Base-by-base conservation (phyloP, 768 basidiomycete genomes). In the Cystofilobasidium ferigula region DNA sequence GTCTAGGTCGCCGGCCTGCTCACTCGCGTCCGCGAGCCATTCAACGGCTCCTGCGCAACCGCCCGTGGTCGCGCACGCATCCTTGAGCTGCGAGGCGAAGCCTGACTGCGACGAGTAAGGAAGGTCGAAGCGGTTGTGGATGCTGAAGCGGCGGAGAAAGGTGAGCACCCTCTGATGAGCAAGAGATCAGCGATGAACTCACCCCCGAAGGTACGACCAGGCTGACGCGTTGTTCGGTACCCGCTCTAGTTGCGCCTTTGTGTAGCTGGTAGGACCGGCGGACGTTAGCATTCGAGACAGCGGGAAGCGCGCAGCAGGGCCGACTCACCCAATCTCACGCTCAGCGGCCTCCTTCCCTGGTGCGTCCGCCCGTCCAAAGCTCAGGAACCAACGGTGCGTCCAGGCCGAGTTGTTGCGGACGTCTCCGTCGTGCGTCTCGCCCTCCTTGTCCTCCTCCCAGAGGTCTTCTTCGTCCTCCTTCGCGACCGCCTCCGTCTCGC, bases 321-420 rank as follows among this genome's bases (percentile, higher is more conserved):
- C 35, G n/a, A 81, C 87, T 71, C 74, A 94, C 90, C 79, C 80
- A 63, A 92, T 73, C 76, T 97, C 94, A 60, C 86, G 78, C 72
- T 81, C 80, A 34, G 86, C 71, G 2, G 86, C 78, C 47, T 80
- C 80, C 62, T 81, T 82, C 9, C 61, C 64, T 32, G 66, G 81
- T 79, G 71, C 85, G 82, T n/a, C 84, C 82, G 62, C 80, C 75
- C 71, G 83, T 76, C 69, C 85, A 78, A 45, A 86, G 84, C 61
- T 83, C 81, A 76, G 84, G 89, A 56, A 89, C 85, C 68, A 92
- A 82, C 74, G 90, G 95, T 80, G 92, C 86, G 51, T 91, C 95
- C 95, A 99, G 26, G 89, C 95, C 38, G 89, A 93, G 74, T 99
- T 99, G 76, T 99, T 99, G 71, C 95, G 78, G 42, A 94, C 80